Base-by-base conservation (phyloP, 2,329 filamentous ascomycete species). In the Beauveria pseudobassiana region DNA sequence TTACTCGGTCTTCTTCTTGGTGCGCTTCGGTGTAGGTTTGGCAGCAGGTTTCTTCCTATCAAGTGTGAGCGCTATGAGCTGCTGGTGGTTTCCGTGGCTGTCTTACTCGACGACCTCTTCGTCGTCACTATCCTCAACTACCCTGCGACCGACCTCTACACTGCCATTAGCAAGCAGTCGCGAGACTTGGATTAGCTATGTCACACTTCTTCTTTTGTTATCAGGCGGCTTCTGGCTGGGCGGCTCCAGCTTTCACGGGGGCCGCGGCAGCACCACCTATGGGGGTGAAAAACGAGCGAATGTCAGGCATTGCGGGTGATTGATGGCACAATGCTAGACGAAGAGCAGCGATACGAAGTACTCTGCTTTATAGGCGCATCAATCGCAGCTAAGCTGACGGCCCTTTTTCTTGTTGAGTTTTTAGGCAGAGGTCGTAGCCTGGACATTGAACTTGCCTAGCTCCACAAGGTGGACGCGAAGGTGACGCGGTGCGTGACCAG, bases 251-350 rank as follows among this genome's bases (percentile, higher is more conserved):
- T 69, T 81, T 79, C 70, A 79, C 80, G 67, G 82, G 80, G 53
- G 80, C 75, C 18, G 82, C 77, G 50, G 81, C 77, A 67, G 82
- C 79, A 65, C 83, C 81, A 57, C 85, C 84, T 74, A 92, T 92
- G 64, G 89, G 86, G 61, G 88, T 87, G 78, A 98, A 97, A 76
- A 97, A 98, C 68, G 82, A 91, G 71, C 93, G 84, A 70, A 97
- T 98, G 75, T 98, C 93, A 65, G 92, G 86, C 92, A 96, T 96
- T 64, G 64, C 64, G 61, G 26, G 38, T 49, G 43, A 61, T 61
- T 16, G 45, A 12, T 40, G 58, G 61, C 56, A 40, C 49, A 42
- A 34, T 55, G 5, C 22, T 14, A 24, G 10, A 14, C 6, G 6
- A 18, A 43, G 3, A 14, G 38, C 42, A 16, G 34, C 24, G 18